Evolutionary conservation across 1,284 basidiomycete genomes (phyloP).

Genomic region (Fistulina hepatica): DNA sequence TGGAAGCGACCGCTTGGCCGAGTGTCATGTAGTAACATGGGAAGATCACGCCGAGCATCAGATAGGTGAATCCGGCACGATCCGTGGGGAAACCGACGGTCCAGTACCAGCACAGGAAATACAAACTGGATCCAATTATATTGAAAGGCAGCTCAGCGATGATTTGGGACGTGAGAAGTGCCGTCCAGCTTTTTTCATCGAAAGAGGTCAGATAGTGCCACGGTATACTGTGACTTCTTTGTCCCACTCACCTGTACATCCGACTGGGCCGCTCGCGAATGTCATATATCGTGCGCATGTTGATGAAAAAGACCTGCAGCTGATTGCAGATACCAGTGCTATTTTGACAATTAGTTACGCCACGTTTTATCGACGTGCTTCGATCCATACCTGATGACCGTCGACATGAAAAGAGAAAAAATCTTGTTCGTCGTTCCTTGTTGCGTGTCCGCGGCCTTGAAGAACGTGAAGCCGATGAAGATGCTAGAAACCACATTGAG

Average conservation of each 20-base stretch:
- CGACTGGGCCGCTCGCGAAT: constrained; percentile 65
- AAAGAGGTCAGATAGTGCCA: too few species aligned
- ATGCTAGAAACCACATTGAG: constrained; percentile 46
- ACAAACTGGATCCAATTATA: constrained; percentile 44
- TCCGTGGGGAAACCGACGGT: constrained; percentile 38
- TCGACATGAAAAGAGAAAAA: constrained; percentile 47
- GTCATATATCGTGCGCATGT: constrained; percentile 51
- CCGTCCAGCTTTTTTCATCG: too few species aligned
- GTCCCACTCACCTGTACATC: too few species aligned
- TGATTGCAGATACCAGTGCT: too few species aligned
- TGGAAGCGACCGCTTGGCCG: constrained; percentile 53
- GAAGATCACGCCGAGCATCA: constrained; percentile 37
- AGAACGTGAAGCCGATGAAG: constrained; percentile 61
- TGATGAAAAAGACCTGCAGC: constrained; percentile 35
- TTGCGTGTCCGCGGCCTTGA: constrained; percentile 49
- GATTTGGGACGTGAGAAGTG: constrained; percentile 53
- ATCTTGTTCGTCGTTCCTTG: constrained; percentile 78
- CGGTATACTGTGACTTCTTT: too few species aligned
- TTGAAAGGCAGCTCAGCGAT: constrained; percentile 60
- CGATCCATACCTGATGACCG: constrained; percentile 28
- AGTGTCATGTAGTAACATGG: constrained; percentile 47
- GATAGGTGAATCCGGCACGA: constrained; percentile 45
- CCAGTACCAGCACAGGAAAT: constrained; percentile 46
- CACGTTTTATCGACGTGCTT: background rate
- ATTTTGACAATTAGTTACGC: too few species aligned